Conservation (phyloP, 192 early-diverging fungal species). For the Entomortierella beljakovae region DNA sequence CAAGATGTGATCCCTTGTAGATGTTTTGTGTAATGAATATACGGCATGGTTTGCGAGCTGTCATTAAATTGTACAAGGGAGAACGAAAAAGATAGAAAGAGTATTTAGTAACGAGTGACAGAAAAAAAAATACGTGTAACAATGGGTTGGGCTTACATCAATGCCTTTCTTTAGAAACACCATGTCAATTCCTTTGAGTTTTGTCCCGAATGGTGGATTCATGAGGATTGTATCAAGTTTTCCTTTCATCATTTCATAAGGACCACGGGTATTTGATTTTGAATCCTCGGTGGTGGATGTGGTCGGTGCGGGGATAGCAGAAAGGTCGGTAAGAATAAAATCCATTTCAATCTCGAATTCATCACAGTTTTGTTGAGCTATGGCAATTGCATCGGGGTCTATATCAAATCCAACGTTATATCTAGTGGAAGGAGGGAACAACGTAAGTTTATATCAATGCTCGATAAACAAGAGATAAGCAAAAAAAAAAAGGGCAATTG, state of each 20-base stretch:
- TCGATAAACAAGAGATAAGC: not conserved
- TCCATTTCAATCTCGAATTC: conserved; percentile 72
- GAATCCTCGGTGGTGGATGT: conserved; percentile 12
- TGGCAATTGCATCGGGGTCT: conserved; percentile 75
- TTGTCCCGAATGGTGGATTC: conserved; percentile 89
- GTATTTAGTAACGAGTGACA: not conserved
- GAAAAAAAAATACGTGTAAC: not conserved
- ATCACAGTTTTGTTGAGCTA: conserved; percentile 76
- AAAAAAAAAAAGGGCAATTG: not conserved
- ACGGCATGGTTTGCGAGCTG: conserved; percentile 71
- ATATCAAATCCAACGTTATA: conserved; percentile 76
- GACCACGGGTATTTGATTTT: conserved; percentile 13
- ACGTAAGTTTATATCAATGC: not conserved
- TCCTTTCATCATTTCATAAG: conserved; percentile 57
- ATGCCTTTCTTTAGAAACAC: conserved; percentile 78
- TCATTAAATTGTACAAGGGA: not conserved
- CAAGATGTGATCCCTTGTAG: conserved; percentile 77
- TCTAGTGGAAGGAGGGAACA: conserved; percentile 19
- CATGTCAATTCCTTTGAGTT: conserved; percentile 81
- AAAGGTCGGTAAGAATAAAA: conserved; percentile 69
- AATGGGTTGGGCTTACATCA: conserved; percentile 48
- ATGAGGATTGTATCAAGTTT: conserved; percentile 82
- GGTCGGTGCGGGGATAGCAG: conserved; percentile 27
- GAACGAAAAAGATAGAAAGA: too few relatives aligned
- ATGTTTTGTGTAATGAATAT: conserved; percentile 84